These are phyloP conservation scores for Dendrobium officinale DNA, from an alignment of 106 monocot species.

Conservation along the genomic window DNA sequence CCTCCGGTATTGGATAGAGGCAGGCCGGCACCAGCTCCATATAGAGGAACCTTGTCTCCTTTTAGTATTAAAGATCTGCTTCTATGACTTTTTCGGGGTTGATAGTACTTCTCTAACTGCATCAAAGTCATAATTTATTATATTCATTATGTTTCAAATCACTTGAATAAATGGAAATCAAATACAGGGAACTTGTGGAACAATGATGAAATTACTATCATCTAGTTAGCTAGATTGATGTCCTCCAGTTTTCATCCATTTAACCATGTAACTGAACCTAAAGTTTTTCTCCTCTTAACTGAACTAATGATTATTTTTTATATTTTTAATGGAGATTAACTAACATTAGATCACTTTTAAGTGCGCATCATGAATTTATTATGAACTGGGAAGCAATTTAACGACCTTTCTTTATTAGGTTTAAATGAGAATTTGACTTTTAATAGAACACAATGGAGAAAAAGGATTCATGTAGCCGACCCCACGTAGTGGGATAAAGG, in stretches of 20 bases:
- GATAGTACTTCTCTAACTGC: constrained; percentile 78
- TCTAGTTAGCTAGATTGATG: background rate
- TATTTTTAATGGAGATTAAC: background rate
- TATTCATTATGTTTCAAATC: background rate
- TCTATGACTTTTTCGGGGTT: constrained; percentile 70
- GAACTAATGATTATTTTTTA: background rate
- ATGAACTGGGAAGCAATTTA: background rate
- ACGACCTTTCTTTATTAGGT: too few relatives aligned
- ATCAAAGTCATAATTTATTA: constrained; percentile 1
- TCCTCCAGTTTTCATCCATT: background rate
- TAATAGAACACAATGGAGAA: too few relatives aligned
- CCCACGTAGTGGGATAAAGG: too few relatives aligned
- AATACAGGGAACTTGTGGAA: background rate
- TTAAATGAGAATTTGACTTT: too few relatives aligned
- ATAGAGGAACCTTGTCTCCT: constrained; percentile 84
- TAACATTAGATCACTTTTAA: background rate
- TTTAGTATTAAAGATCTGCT: constrained; percentile 38
- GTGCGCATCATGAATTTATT: background rate
- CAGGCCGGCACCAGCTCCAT: constrained; percentile 78
- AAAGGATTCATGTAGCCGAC: too few relatives aligned
- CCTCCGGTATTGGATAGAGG: constrained; percentile 39
- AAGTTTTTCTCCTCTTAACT: background rate
- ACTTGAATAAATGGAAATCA: background rate
- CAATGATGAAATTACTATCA: background rate
- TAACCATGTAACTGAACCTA: background rate